Base-by-base conservation (phyloP, 2,329 filamentous ascomycete genomes). In the Pseudogymnoascus sp. region DNA sequence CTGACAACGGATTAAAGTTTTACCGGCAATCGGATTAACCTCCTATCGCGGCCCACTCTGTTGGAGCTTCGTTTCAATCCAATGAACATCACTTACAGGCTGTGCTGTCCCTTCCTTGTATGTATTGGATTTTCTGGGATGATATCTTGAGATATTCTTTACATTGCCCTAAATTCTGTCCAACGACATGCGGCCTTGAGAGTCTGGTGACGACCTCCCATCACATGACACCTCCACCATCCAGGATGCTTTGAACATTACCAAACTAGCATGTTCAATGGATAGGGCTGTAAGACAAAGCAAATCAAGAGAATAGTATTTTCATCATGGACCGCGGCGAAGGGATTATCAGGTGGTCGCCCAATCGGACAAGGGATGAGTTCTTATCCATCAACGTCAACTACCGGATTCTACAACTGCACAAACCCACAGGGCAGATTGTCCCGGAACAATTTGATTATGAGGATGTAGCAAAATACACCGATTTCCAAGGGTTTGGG, bases 351-450 rank as follows among this genome's bases (percentile, higher is more conserved):
- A 84, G 84, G 69, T 88, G 85, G 85, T 87, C 83, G 20, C 82
- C 84, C 58, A 84, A 82, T 64, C 75, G 81, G 15, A 73, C 75
- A 11, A 75, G 80, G 63, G 80, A 87, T 69, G 82, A 80, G 60
- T 87, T 88, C 66, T 77, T 87, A 60, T 83, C 86, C 67, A 79
- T 87, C 71, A 87, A 86, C 67, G 72, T 87, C 57, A 83, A 85
- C 65, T 82, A 85, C 64, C 80, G 82, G 41, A 77, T 84, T 38
- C 80, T 86, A 37, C 82, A 87, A 70, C 76, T 87, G 20, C 87
- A 85, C 67, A 78, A 85, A 66, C 82, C 84, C 0, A 84, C 78
- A 3, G 84, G 84, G 1, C 78, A 82, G 63, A 84, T 83, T 8
- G 78, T 80, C 37, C 75, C 76, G 15, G 80, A 81, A 0, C 74